phyloP scores from a whole-genome alignment of 306 rosid genomes.

The Cyamopsis tetragonoloba region DNA sequence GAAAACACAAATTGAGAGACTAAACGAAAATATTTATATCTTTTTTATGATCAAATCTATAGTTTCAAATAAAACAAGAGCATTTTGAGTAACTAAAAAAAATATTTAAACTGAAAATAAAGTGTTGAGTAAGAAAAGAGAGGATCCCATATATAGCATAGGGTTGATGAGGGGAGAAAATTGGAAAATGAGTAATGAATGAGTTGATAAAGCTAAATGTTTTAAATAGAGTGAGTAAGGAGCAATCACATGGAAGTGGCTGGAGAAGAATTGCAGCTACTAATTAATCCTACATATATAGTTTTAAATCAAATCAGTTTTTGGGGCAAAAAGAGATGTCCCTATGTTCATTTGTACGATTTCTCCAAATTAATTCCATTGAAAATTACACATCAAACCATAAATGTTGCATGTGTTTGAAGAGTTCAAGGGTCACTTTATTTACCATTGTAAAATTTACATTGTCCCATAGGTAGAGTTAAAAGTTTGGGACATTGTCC shows the following conservation, averaged over 20 bases:
- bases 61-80: no score
- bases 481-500: constrained; percentile 7
- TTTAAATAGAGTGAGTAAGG: constrained; percentile 22
- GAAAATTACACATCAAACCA: background rate
- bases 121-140: background rate
- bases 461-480: background rate
- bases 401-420: constrained; percentile 12
- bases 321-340: background rate
- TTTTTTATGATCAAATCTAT: no score
- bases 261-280: constrained; percentile 16
- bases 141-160: no score
- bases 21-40: no score
- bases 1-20: no score
- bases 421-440: constrained; percentile 4
- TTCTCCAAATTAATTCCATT: background rate
- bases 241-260: constrained; percentile 22
- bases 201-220: background rate
- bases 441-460: constrained; percentile 8
- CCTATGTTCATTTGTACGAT: background rate
- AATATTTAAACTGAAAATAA: no score
- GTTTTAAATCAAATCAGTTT: background rate
- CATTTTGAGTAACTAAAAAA: no score
- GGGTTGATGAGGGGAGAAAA: constrained; percentile 29
- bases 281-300: background rate
- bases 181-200: background rate